Conservation (phyloP, 208 protist species). For the Crithidia expoeki region DNA sequence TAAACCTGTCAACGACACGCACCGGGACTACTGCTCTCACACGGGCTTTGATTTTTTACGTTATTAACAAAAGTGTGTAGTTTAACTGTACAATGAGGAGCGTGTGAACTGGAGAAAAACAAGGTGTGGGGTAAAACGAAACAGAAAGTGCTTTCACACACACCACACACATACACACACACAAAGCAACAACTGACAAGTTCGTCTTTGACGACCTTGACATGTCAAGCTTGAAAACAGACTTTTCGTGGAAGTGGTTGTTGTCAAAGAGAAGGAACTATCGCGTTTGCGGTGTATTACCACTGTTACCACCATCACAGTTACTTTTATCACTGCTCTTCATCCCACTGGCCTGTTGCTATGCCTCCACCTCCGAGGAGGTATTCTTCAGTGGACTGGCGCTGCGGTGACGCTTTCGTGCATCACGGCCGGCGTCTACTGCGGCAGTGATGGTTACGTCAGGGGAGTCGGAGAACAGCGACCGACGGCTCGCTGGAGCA, state of each 20-base stretch:
- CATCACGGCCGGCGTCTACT: neutral
- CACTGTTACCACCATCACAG: neutral
- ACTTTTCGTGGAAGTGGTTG: too few species aligned
- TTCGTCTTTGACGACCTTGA: too few species aligned
- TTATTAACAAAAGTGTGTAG: neutral
- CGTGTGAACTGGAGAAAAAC: neutral
- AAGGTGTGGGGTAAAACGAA: neutral
- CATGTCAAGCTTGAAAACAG: too few species aligned
- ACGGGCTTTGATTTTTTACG: neutral
- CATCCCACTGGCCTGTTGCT: neutral
- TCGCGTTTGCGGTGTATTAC: too few species aligned
- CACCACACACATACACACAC: too few species aligned
- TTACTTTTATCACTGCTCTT: neutral
- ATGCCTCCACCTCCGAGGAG: neutral
- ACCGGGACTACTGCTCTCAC: neutral
- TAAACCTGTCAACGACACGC: too few species aligned
- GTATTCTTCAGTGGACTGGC: neutral
- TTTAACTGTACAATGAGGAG: neutral
- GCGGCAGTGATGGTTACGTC: neutral
- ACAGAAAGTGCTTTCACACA: neutral
- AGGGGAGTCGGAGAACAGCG: neutral
- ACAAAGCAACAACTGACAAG: too few species aligned
- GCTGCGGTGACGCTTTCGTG: conserved; percentile 8
- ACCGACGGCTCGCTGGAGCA: neutral
- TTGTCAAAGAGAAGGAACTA: too few species aligned